Percentiles rank a stretch among this genome's conserved stretches.
Conservation (phyloP, 78 protist species). For the Dictyostelium brefeldianum region DNA sequence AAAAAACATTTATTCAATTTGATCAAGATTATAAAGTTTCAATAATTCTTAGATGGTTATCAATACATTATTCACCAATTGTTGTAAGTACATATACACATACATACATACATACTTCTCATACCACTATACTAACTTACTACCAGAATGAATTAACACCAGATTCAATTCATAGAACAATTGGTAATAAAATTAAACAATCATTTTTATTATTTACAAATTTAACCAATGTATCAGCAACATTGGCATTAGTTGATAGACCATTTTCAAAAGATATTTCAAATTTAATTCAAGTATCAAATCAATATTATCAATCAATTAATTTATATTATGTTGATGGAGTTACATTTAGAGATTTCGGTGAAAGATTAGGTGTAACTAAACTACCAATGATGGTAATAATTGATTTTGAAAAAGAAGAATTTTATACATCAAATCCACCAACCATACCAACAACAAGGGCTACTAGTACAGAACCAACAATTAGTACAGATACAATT, state of each 20-base stretch:
- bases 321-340: constrained; percentile 53
- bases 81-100: not conserved
- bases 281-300: not conserved
- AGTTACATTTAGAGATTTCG: constrained; percentile 42
- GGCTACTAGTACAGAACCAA: not conserved
- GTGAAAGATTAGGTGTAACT: constrained; percentile 26
- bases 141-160: constrained; percentile 59
- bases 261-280: not conserved
- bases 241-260: not conserved
- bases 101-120: too few species aligned
- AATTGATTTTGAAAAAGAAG: constrained; percentile 16
- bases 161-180: not conserved
- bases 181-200: constrained; percentile 6
- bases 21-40: not conserved
- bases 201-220: constrained; percentile 42
- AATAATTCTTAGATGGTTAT: constrained; percentile 27
- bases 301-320: not conserved
- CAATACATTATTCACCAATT: not conserved
- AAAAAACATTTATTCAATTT: not conserved
- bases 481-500: not conserved
- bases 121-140: not conserved
- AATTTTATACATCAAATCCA: constrained; percentile 5
- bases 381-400: constrained; percentile 20
- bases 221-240: not conserved
- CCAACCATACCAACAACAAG: not conserved